Conservation (phyloP, 306 rosid genomes). For the Gastrolobium bilobum region DNA sequence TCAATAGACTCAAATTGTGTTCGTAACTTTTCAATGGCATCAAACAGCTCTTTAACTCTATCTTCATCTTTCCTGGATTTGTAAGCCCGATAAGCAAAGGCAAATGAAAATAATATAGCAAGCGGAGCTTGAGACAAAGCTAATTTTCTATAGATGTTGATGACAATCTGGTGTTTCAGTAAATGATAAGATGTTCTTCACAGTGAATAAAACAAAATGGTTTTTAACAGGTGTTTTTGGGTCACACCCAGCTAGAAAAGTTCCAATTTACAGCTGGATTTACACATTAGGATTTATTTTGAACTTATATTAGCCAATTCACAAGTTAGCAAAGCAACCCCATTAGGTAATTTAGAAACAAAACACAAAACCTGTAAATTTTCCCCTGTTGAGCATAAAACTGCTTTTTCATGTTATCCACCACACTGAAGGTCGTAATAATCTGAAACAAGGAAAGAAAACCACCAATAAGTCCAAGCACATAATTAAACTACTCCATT, state of each 20-base stretch:
- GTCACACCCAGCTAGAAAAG: constrained; percentile 25
- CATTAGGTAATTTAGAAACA: constrained; percentile 30
- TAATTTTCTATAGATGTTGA: constrained; percentile 6
- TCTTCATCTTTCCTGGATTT: constrained; percentile 82
- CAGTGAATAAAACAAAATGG: constrained; percentile 22
- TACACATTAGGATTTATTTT: constrained; percentile 29
- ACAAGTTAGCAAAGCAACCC: constrained; percentile 8
- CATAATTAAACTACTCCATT: not conserved
- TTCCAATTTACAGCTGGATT: constrained; percentile 1
- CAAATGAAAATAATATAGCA: constrained; percentile 18
- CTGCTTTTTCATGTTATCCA: constrained; percentile 94
- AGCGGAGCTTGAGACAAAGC: not conserved
- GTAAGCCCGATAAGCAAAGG: constrained; percentile 36
- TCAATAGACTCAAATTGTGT: constrained; percentile 79
- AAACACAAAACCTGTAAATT: constrained; percentile 68
- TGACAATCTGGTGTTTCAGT: not conserved
- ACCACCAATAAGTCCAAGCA: constrained; percentile 6
- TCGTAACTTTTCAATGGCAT: constrained; percentile 72
- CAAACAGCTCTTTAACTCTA: constrained; percentile 76
- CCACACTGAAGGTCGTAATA: constrained; percentile 93
- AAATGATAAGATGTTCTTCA: constrained; percentile 9
- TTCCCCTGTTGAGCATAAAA: constrained; percentile 74
- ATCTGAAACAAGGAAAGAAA: constrained; percentile 69
- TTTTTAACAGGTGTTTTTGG: not conserved
- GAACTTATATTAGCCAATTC: constrained; percentile 32